Base-by-base conservation (phyloP, 2,329 filamentous ascomycete species). In the Coniochaeta ligniaria region DNA sequence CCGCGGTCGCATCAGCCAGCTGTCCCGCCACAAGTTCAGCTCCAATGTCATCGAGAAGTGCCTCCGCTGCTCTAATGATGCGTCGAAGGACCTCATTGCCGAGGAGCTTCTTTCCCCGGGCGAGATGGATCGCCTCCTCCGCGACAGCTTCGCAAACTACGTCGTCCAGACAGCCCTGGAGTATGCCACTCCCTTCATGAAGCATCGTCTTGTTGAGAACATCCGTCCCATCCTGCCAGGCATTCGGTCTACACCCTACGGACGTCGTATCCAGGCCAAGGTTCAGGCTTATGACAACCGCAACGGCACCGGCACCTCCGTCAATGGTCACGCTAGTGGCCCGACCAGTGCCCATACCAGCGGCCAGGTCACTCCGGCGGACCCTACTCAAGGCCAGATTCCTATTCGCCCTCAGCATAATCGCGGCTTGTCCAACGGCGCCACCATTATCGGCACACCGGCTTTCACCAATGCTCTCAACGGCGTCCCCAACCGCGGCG, bases 41-140 rank as follows among this genome's bases (percentile, higher is more conserved):
- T 98, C 95, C 70, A 99, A 99, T 68, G 95, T 99, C 61, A 94
- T 99, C 64, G 95, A 99, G 79, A 99, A 99, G 74, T 93, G 90
- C 69, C 79, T 98, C 62, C 92, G 95, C 60, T 96, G 92, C 71
- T 88, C 93, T 38, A 86, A 90, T 62, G 80, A 86, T 26, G 79
- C 83, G 11, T 89, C 89, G 58, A 92, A 89, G 72, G 89, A 92
- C 67, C 81, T 88, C 73, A 88, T 99, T 76, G 89, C 97, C 61
- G 85, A 90, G 38, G 95, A 98, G 77, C 88, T 99, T 71, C 80
- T 88, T 61, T 71, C 77, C 9, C 83, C 88, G 3, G 82, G 82
- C 61, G 92, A 96, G 76, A 88, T 98, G 63, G 92, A 97, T 69
- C 88, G 88, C 65, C 87, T 97, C 66, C 84, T 99, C 62, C 90